Evolutionary conservation across 371 early-diverging fungal genomes (phyloP).

Genomic region (Zancudomyces culisetae): DNA sequence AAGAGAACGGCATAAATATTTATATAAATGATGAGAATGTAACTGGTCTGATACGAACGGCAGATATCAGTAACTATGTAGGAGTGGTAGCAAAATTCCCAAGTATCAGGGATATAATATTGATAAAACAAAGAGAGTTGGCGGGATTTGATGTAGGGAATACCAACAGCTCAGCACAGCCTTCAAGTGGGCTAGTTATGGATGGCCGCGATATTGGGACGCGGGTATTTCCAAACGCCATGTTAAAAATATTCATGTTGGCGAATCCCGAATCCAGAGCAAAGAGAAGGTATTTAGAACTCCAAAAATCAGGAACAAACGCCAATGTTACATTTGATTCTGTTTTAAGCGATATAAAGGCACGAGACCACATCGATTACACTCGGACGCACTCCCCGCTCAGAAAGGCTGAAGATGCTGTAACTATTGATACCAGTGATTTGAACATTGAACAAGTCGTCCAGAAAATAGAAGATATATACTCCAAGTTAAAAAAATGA

Average conservation of each 20-base stretch:
- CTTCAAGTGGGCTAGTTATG: constrained; percentile 54
- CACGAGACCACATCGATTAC: constrained; percentile 59
- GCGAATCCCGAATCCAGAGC: constrained; percentile 62
- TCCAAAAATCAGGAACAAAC: constrained; percentile 18
- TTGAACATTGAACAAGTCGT: constrained; percentile 40
- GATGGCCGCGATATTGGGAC: constrained; percentile 93
- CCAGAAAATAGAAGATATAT: not conserved
- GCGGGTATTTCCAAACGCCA: constrained; percentile 68
- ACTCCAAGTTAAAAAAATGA: not conserved
- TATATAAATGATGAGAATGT: constrained; percentile 47
- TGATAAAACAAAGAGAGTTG: constrained; percentile 34
- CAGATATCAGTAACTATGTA: constrained; percentile 40
- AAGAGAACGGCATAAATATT: constrained; percentile 6
- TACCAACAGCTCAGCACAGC: not conserved
- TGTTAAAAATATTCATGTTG: constrained; percentile 71
- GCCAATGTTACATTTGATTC: constrained; percentile 23
- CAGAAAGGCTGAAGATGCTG: constrained; percentile 56
- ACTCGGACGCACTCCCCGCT: constrained; percentile 60
- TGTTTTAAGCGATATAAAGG: constrained; percentile 37
- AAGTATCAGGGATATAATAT: constrained; percentile 37
- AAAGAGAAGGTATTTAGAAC: constrained; percentile 47
- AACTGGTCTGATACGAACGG: constrained; percentile 39
- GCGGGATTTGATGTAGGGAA: constrained; percentile 7
- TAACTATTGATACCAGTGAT: constrained; percentile 59
- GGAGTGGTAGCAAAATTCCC: constrained; percentile 46